Evolutionary conservation across 1,284 basidiomycete genomes (phyloP), one percentile per base, ranked within the genome.

Genomic region (Xerocomus minutiporus): DNA sequence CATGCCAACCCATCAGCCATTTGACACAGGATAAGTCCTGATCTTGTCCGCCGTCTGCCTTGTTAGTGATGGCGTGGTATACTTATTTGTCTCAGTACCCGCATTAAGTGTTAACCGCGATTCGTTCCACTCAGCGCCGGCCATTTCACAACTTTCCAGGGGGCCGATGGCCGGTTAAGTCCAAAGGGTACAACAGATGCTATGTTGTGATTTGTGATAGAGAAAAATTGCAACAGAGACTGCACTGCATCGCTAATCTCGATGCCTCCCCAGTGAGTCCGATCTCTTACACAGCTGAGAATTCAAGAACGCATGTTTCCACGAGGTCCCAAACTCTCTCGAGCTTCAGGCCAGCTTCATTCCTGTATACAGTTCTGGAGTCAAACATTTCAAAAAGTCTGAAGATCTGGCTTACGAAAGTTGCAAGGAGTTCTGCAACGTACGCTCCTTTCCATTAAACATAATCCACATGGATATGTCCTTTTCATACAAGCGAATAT

Each of bases 261-360:
- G 6, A 12, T 15, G 15, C 34, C 12, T n/a, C 12, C 12, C 15
- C 6, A 6, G 12, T n/a, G 12, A 23, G 9, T 40, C 4, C 23
- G 1, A 4, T 15, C 15, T 28, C 42, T 60, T 39, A 70, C 20
- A 47, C 63, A 41, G 59, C 55, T 11, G 49, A 57, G 35, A 61
- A 64, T 41, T 73, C 68, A 15, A 73, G 52, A 23, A 70, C 51
- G 5, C 60, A 58, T 3, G 69, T 53, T 52, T 68, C 68, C 5
- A 48, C 67, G 12, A 66, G 57, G 43, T 73, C 69, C 63, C 65
- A 73, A 13, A 66, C 52, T 45, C 69, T 69, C 38, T 70, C 66
- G 26, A 71, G 64, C 46, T 62, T 60, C 35, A 62, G 40, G 15
- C 59, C 56, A 8, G 57, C 60, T 3, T 53, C 42, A 12, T 46